Evolutionary conservation across 2,329 filamentous ascomycete genomes (phyloP).

Genomic region (Scytalidium sp.): DNA sequence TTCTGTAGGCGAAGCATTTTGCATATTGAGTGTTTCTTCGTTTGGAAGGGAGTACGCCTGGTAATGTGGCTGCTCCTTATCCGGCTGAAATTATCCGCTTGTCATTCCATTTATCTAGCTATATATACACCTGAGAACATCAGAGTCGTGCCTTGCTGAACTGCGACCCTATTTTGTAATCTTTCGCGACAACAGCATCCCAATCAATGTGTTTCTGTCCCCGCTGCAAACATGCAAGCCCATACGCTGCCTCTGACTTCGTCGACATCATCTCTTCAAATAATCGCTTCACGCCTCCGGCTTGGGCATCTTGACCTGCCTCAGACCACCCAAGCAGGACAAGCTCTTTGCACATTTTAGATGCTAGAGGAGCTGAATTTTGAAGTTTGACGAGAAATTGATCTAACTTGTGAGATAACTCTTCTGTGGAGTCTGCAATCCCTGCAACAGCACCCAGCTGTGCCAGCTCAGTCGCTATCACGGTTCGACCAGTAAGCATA

Average conservation of each 20-base stretch:
- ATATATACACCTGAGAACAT: too few species aligned
- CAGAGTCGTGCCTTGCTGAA: too few species aligned
- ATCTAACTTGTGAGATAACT: constrained; percentile 21
- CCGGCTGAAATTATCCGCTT: too few species aligned
- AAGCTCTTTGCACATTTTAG: constrained; percentile 32
- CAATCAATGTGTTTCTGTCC: constrained; percentile 6
- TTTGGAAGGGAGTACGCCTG: too few species aligned
- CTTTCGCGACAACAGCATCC: too few species aligned
- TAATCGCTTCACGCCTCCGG: not conserved
- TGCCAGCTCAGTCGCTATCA: constrained; percentile 26
- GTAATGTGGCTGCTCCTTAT: too few species aligned
- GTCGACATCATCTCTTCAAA: constrained; percentile 6
- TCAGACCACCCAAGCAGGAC: constrained; percentile 24
- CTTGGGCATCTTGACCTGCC: constrained; percentile 2
- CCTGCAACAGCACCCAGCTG: constrained; percentile 19
- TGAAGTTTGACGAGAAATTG: constrained; percentile 19
- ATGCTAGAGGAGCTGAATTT: constrained; percentile 25
- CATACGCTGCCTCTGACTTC: constrained; percentile 3
- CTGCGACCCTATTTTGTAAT: too few species aligned
- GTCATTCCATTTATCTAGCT: too few species aligned
- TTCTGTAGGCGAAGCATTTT: too few species aligned
- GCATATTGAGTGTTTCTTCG: too few species aligned
- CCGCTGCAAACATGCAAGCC: not conserved
- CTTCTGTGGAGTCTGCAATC: constrained; percentile 16
- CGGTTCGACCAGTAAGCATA: constrained; percentile 32